These are phyloP conservation scores for Nicotiana knightiana DNA, from an alignment of 257 asterid species.

Conservation along the genomic window DNA sequence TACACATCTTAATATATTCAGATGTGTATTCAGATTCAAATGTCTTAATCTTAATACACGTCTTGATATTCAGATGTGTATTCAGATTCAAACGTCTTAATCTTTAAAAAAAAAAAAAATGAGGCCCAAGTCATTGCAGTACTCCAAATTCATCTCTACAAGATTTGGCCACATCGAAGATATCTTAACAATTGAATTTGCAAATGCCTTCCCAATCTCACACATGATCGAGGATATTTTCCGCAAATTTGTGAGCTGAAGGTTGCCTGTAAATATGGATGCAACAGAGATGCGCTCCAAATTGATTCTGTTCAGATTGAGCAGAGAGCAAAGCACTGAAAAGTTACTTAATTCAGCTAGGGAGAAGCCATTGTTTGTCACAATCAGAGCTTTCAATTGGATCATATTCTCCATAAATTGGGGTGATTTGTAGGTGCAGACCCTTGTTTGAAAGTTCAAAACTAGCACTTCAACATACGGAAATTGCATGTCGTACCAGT, in stretches of 20 bases:
- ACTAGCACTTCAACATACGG: conserved; percentile 26
- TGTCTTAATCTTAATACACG: too few species aligned
- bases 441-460: conserved; percentile 20
- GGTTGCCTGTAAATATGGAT: conserved; percentile 9
- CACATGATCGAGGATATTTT: conserved; percentile 29
- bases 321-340: conserved; percentile 13
- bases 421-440: conserved; percentile 19
- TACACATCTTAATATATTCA: too few species aligned
- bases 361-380: conserved; percentile 24
- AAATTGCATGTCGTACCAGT: conserved; percentile 15
- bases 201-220: conserved; percentile 18
- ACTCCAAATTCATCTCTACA: conserved; percentile 24
- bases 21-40: too few species aligned
- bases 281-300: conserved; percentile 27
- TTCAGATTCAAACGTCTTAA: too few species aligned
- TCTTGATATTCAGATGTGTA: too few species aligned
- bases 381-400: conserved; percentile 19
- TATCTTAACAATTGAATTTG: conserved; percentile 1
- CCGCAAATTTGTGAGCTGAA: conserved; percentile 15
- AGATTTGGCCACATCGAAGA: conserved; percentile 26
- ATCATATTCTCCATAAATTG: conserved; percentile 16
- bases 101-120: too few species aligned
- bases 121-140: conserved; percentile 13
- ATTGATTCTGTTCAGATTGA: conserved; percentile 26
- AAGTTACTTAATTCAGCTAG: conserved; percentile 15